Conservation (phyloP, 2,329 filamentous ascomycete genomes). For the Fusarium mundagurra region DNA sequence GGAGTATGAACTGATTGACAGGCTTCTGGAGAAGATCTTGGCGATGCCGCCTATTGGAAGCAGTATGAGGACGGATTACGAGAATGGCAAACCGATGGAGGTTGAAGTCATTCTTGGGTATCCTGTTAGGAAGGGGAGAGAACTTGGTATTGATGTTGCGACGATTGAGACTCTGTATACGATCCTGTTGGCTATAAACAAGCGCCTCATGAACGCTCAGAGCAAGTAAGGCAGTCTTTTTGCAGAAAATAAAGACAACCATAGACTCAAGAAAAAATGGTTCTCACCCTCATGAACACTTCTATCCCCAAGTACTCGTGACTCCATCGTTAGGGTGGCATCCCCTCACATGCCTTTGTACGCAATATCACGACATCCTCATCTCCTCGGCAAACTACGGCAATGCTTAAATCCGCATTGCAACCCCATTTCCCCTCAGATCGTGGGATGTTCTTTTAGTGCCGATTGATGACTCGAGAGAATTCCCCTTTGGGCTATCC, state of each 20-base stretch:
- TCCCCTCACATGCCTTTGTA: background rate
- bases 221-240: background rate
- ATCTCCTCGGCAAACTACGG: background rate
- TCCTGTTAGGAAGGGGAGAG: conserved; percentile 63
- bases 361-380: background rate
- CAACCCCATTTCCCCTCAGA: conserved; percentile 8
- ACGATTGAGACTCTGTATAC: conserved; percentile 55
- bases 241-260: accelerated
- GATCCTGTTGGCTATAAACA: conserved; percentile 48
- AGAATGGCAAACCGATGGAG: conserved; percentile 67
- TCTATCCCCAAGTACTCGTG: too few species aligned
- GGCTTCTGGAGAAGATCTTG: conserved; percentile 59
- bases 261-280: too few species aligned
- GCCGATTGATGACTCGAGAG: conserved; percentile 10
- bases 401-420: background rate
- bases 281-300: too few species aligned
- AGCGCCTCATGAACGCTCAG: background rate
- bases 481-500: background rate
- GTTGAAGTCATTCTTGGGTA: conserved; percentile 71
- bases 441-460: conserved; percentile 9
- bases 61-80: conserved; percentile 68
- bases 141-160: conserved; percentile 64
- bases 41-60: conserved; percentile 55
- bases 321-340: background rate
- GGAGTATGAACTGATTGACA: conserved; percentile 57